Conservation (phyloP, 371 early-diverging fungal genomes). For the Actinomortierella ambigua region DNA sequence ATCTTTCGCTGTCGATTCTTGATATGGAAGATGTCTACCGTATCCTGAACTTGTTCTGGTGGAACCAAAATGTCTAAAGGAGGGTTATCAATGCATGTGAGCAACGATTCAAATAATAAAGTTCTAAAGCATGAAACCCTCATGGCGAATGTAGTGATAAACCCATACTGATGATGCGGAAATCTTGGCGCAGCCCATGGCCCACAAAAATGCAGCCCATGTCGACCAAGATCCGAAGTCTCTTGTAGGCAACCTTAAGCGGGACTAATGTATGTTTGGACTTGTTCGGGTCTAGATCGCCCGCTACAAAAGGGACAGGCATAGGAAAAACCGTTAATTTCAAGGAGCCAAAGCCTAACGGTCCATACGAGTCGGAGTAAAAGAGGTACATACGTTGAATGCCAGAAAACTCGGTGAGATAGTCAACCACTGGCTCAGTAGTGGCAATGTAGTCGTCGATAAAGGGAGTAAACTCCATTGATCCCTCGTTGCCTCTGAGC, state of each 20-base stretch:
- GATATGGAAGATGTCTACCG: constrained; percentile 87
- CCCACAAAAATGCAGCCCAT: constrained; percentile 91
- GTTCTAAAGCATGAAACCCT: constrained; percentile 3
- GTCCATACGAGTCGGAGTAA: neutral
- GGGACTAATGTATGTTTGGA: constrained; percentile 84
- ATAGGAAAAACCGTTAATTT: constrained; percentile 8
- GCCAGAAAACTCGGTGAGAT: constrained; percentile 91
- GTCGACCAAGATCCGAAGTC: constrained; percentile 87
- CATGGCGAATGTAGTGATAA: constrained; percentile 15
- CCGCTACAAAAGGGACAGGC: constrained; percentile 46
- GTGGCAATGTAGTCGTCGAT: constrained; percentile 95
- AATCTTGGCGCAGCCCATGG: constrained; percentile 93
- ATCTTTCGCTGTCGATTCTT: constrained; percentile 81
- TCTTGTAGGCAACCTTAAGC: constrained; percentile 87
- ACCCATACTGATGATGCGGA: constrained; percentile 83
- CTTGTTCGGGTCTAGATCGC: constrained; percentile 76
- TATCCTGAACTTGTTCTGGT: constrained; percentile 87
- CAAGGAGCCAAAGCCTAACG: neutral
- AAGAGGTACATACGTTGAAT: constrained; percentile 61
- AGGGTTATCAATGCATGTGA: neutral
- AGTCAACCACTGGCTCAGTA: constrained; percentile 85
- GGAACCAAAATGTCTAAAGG: constrained; percentile 83
- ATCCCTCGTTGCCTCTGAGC: constrained; percentile 77
- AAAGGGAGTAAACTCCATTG: constrained; percentile 78
- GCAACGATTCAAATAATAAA: no score